Evolutionary conservation across 257 asterid species (phyloP).

Genomic region (Lycium barbarum): DNA sequence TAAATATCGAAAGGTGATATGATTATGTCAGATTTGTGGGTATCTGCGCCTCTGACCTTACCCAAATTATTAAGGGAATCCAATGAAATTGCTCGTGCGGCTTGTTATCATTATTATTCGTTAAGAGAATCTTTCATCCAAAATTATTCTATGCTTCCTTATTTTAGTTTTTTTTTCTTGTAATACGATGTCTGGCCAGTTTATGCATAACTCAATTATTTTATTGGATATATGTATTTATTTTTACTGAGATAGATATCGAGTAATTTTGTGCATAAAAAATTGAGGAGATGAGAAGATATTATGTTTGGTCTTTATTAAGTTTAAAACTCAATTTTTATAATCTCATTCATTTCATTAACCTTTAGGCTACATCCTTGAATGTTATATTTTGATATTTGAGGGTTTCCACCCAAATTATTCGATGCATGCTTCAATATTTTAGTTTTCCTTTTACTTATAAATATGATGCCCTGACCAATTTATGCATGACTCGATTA

Average conservation of each 20-base stretch:
- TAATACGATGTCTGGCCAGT: too few species aligned
- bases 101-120: constrained; percentile 36
- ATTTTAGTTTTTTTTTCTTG: neutral
- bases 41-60: constrained; percentile 50
- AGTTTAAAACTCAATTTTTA: neutral
- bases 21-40: constrained; percentile 60
- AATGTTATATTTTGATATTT: neutral
- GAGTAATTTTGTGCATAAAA: neutral
- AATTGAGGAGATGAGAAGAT: neutral
- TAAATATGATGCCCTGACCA: too few species aligned
- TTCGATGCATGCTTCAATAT: too few species aligned
- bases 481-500: too few species aligned
- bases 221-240: neutral
- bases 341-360: neutral
- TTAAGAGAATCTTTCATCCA: constrained; percentile 36
- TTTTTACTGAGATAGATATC: neutral
- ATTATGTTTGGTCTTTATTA: neutral
- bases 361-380: neutral
- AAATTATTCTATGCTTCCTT: constrained; percentile 16
- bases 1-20: constrained; percentile 33
- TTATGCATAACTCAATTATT: neutral
- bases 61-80: constrained; percentile 60
- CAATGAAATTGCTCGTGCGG: constrained; percentile 69
- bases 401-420: neutral
- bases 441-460: too few species aligned